A percentile compares a stretch with the other conserved stretches of the same genome.
These are phyloP conservation scores for Penicillium occitanis DNA, from an alignment of 2,329 filamentous ascomycete genomes.

Conservation along the genomic window DNA sequence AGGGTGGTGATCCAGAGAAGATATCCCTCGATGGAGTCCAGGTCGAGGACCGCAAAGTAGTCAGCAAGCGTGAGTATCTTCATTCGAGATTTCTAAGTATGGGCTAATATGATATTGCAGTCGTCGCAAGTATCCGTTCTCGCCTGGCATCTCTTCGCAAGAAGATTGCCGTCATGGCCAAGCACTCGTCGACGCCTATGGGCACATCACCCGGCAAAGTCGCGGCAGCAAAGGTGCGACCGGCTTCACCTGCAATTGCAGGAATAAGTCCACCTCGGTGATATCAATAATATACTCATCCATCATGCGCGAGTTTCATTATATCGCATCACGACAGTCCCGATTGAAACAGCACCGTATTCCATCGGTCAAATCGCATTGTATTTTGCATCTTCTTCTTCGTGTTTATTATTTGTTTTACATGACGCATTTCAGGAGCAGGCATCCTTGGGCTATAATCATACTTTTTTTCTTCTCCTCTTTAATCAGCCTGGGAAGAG, in stretches of 20 bases:
- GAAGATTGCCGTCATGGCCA: conserved; percentile 51
- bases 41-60: conserved; percentile 49
- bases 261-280: conserved; percentile 37
- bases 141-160: conserved; percentile 50
- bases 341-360: conserved; percentile 1
- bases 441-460: conserved; percentile 18
- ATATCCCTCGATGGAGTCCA: conserved; percentile 45
- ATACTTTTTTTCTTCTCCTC: neutral
- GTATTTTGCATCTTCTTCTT: conserved; percentile 8
- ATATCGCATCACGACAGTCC: neutral
- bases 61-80: conserved; percentile 50
- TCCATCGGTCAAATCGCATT: neutral
- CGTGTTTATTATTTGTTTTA: conserved; percentile 15
- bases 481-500: neutral
- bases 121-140: conserved; percentile 51
- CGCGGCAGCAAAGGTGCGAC: conserved; percentile 32
- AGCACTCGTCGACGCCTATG: conserved; percentile 45
- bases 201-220: conserved; percentile 32
- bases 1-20: conserved; percentile 35
- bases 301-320: neutral
- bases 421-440: conserved; percentile 20
- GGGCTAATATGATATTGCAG: conserved; percentile 28
- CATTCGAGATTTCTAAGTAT: neutral
- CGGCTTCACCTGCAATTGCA: conserved; percentile 33
- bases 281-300: neutral